Evolutionary conservation across 2,329 filamentous ascomycete genomes (phyloP), one percentile per base, ranked within the genome.

Genomic region (Ceratocystis lukuohia): DNA sequence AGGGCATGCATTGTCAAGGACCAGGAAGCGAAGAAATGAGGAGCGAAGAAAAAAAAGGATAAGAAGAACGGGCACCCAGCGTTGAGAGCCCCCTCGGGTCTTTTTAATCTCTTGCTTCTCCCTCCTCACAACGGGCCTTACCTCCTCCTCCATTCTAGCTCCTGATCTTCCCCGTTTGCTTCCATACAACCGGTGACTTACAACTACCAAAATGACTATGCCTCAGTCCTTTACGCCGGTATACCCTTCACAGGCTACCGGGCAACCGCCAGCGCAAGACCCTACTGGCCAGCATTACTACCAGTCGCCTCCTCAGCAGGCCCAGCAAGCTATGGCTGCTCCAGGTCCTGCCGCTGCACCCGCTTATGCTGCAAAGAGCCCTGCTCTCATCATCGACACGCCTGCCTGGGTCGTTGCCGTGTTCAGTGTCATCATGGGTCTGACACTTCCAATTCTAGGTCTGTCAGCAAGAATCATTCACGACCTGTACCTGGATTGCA

Each of bases 391-490:
- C 67, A 75, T 80, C 66, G 69, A 72, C 44, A 75, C 78, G 25
- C 78, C 79, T 7, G 65, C 71, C 20, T 80, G 79, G 78, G 70
- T 81, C n/a, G 71, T 76, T 30, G 73, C 74, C 20, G 62, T 78
- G 28, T 77, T 78, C 8, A 72, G 74, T 17, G 69, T 75, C 48
- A 78, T 80, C 68, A 70, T 78, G 62, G 62, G 80, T 33, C 8
- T 81, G 15, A 74, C 77, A 1, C 44, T 81, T 46, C 69, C 79
- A 28, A 73, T 79, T 30, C 70, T 81, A n/a, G 78, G 70, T n/a
- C 70, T 80, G 48, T 72, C 77, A 2, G 79, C 71, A 0, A 71
- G 72, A 65, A 71, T 79, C 67, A 78, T 80, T 46, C 74, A 77
- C 68, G 75, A 73, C 3, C 70, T 74, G 7, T 78, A 77, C 67